Percentiles rank a stretch among this genome's conserved stretches.
Evolutionary conservation across 2,329 filamentous ascomycete species (phyloP).

Genomic region (Nemania sp.): DNA sequence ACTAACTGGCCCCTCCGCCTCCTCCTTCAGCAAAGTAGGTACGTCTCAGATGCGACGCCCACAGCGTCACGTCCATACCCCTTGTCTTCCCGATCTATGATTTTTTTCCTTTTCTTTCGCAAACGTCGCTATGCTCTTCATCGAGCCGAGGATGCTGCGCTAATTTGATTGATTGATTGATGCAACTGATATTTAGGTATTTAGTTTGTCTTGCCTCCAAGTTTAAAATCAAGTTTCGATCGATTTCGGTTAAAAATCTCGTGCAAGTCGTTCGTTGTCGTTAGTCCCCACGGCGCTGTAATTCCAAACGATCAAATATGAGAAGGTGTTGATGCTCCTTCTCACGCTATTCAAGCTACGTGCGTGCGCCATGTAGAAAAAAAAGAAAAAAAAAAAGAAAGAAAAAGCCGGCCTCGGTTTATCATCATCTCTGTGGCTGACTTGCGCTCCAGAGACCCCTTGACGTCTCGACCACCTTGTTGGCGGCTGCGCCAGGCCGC

Average conservation of each 20-base stretch:
- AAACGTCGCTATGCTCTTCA: not conserved
- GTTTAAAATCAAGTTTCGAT: conserved; percentile 8
- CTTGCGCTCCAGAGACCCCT: conserved; percentile 63
- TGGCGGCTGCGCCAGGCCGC: conserved; percentile 58
- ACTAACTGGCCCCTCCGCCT: too few species aligned
- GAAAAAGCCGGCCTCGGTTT: not conserved
- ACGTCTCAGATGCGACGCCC: conserved; percentile 8
- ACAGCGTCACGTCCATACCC: not conserved
- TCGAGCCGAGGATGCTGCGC: conserved; percentile 1
- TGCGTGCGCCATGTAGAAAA: too few species aligned
- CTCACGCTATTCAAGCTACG: conserved; percentile 14
- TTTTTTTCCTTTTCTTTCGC: not conserved
- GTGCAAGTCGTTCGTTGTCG: too few species aligned
- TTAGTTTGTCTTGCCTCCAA: conserved; percentile 7
- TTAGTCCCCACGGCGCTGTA: conserved; percentile 8
- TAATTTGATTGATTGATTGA: too few species aligned
- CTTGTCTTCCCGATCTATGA: not conserved
- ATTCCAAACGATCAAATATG: conserved; percentile 7
- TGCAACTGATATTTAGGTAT: conserved; percentile 11
- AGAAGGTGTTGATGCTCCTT: not conserved
- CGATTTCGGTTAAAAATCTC: too few species aligned
- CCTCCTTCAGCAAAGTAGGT: too few species aligned
- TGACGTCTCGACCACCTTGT: conserved; percentile 65
- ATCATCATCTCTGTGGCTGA: conserved; percentile 39
- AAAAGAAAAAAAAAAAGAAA: conserved; percentile 9